Percentiles rank a stretch among this genome's conserved stretches.
Evolutionary conservation across 2,329 filamentous ascomycete species (phyloP).

Genomic region (Tympanopsis confertula): DNA sequence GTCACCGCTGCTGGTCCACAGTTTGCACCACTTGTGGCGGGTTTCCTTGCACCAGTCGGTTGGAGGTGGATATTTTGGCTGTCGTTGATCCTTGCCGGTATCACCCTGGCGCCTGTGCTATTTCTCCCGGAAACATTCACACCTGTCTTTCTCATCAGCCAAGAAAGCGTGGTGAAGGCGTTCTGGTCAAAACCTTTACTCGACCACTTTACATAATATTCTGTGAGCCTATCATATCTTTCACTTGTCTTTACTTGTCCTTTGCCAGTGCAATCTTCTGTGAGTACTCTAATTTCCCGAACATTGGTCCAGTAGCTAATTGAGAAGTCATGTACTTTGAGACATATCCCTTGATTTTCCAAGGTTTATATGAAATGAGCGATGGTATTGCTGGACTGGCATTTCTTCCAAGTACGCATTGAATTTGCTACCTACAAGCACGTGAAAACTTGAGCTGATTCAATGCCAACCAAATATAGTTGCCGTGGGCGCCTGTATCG

Average conservation of each 20-base stretch:
- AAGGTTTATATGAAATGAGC: constrained; percentile 47
- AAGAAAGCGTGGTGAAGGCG: constrained; percentile 42
- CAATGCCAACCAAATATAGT: constrained; percentile 21
- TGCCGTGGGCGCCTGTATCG: constrained; percentile 46
- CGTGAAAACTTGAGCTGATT: constrained; percentile 1
- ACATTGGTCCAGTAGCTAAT: constrained; percentile 1
- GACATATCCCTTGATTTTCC: constrained; percentile 62
- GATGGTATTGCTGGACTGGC: constrained; percentile 54
- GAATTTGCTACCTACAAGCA: not conserved
- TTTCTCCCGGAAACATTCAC: constrained; percentile 55
- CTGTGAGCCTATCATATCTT: constrained; percentile 63
- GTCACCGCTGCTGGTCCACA: constrained; percentile 57
- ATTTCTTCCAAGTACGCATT: constrained; percentile 54
- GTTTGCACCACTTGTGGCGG: constrained; percentile 53
- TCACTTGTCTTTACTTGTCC: constrained; percentile 59
- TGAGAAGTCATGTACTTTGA: constrained; percentile 54
- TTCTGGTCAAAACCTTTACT: constrained; percentile 60
- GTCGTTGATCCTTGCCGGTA: constrained; percentile 54
- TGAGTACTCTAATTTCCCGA: constrained; percentile 11
- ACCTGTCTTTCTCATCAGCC: constrained; percentile 41
- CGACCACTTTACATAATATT: constrained; percentile 62
- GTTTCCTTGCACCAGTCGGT: constrained; percentile 44
- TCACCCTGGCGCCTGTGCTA: constrained; percentile 45
- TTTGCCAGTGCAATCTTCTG: constrained; percentile 57
- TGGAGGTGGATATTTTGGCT: constrained; percentile 68